phyloP scores from a whole-genome alignment of 495 filamentous ascomycete genomes.

The Xylaria palmicola region DNA sequence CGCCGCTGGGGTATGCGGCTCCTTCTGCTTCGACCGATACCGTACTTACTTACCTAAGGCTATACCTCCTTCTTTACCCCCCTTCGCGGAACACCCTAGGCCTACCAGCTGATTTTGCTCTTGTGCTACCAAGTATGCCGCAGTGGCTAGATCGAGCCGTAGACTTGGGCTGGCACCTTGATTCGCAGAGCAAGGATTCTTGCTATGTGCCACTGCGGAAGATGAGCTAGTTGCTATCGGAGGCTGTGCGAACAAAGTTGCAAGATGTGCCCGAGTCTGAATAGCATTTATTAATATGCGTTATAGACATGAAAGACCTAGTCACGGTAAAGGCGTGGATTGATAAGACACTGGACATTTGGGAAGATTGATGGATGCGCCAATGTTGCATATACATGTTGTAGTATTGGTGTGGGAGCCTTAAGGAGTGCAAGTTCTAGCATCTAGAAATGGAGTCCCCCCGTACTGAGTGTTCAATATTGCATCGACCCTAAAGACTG shows the following conservation, averaged over 20 bases:
- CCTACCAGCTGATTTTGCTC: too few species aligned
- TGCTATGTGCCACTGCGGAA: not conserved
- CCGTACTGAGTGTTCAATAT: not conserved
- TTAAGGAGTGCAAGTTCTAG: slow-evolving; percentile 1
- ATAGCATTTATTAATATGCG: not conserved
- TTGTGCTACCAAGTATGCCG: too few species aligned
- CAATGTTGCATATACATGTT: not conserved
- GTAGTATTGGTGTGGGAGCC: not conserved
- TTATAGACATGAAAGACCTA: not conserved
- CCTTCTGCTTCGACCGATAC: too few species aligned
- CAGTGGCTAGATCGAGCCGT: too few species aligned
- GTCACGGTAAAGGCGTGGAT: not conserved
- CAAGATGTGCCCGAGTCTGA: not conserved
- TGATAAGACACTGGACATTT: not conserved
- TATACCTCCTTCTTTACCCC: too few species aligned
- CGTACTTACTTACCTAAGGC: too few species aligned
- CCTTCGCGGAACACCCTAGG: too few species aligned
- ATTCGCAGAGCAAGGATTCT: not conserved
- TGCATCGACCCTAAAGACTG: not conserved
- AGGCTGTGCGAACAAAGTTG: not conserved
- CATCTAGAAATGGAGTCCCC: slow-evolving; percentile 1
- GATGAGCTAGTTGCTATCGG: not conserved
- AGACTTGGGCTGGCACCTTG: not conserved
- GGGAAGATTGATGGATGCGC: slow-evolving; percentile 1
- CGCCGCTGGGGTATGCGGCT: too few species aligned